These are phyloP conservation scores for Tetracladium maxilliforme DNA, from an alignment of 2,329 filamentous ascomycete species.

Conservation along the genomic window DNA sequence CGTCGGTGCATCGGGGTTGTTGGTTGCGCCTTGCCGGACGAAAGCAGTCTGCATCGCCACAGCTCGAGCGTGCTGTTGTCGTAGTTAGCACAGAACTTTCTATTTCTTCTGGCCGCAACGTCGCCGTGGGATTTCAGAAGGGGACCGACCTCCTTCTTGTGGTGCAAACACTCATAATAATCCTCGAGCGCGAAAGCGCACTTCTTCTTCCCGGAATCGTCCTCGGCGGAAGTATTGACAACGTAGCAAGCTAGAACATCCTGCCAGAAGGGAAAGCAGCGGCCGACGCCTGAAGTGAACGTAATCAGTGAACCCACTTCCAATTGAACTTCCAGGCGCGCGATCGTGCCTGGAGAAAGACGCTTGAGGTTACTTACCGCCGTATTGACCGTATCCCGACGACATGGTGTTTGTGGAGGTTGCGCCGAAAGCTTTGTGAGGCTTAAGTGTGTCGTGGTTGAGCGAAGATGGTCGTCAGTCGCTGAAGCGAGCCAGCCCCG, in stretches of 20 bases:
- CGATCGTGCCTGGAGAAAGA: too few relatives aligned
- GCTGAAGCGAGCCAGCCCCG: too few relatives aligned
- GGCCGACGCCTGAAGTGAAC: conserved; percentile 35
- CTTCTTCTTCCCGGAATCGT: conserved; percentile 72
- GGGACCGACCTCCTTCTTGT: conserved; percentile 84
- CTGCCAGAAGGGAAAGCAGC: conserved; percentile 99
- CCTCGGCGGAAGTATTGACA: conserved; percentile 71
- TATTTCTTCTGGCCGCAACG: not conserved
- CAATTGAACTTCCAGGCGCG: not conserved
- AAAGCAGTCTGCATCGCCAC: conserved; percentile 66
- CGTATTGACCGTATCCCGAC: conserved; percentile 70
- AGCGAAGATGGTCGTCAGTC: too few relatives aligned
- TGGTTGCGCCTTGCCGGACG: conserved; percentile 69
- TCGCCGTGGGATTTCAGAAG: too few relatives aligned
- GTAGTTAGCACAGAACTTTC: conserved; percentile 2
- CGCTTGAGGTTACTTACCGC: conserved; percentile 41
- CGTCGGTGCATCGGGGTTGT: conserved; percentile 63
- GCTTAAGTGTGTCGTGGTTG: too few relatives aligned
- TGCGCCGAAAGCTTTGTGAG: too few relatives aligned
- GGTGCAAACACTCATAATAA: conserved; percentile 97
- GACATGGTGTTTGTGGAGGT: too few relatives aligned
- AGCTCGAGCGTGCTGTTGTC: conserved; percentile 61
- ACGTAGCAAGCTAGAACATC: conserved; percentile 98
- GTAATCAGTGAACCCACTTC: conserved; percentile 1
- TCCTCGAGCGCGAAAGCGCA: conserved; percentile 79